Base-by-base conservation (phyloP, 495 filamentous ascomycete genomes). In the Jackrogersella minutella region DNA sequence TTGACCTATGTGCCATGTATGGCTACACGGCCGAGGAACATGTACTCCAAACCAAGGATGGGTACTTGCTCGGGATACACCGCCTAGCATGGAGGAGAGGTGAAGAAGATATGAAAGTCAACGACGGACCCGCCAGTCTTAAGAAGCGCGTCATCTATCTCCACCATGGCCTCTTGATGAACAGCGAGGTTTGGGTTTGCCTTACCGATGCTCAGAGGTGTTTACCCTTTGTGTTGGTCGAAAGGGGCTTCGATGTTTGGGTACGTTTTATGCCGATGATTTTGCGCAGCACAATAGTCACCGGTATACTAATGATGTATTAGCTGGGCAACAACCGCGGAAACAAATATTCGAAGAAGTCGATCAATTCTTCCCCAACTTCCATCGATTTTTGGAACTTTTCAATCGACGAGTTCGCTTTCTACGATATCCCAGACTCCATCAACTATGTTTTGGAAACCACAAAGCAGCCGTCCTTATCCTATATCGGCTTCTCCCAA, bases 321-420 rank as follows among this genome's bases (percentile, higher is more conserved):
- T 57, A 91, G 90, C 80, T 98, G 55, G 95, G 95, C 14, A 99
- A 99, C 69, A 99, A 99, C 71, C 86, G 95, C 5, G 95, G 95
- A 19, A 99, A 99, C 81, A 99, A 99, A 71, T 99, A 99, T 76
- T 95, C 92, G 26, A 99, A 98, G 76, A 99, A 98, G 75, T 94
- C 87, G 0, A 83, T 91, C 33, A 80, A 86, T 36, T 83, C 79
- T 52, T 87, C 93, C 5, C 93, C 95, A 0, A 86, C 86, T 6
- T 88, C 89, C 0, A 85, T 84, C 30, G 82, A 86, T 26, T 99
- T 99, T 71, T 99, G 95, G 95, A 87, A 97, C 77, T 99, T 98
- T 63, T 96, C 91, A 8, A 97, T 99, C 71, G 95, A 99, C 71
- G 90, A 99, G 74, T 99, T 99, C 75, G 95, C 95, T 40, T 96